Evolutionary conservation across 1,139 yeast genomes (phyloP), one percentile per base, ranked within the genome.

Genomic region (Diutina neorugosa): DNA sequence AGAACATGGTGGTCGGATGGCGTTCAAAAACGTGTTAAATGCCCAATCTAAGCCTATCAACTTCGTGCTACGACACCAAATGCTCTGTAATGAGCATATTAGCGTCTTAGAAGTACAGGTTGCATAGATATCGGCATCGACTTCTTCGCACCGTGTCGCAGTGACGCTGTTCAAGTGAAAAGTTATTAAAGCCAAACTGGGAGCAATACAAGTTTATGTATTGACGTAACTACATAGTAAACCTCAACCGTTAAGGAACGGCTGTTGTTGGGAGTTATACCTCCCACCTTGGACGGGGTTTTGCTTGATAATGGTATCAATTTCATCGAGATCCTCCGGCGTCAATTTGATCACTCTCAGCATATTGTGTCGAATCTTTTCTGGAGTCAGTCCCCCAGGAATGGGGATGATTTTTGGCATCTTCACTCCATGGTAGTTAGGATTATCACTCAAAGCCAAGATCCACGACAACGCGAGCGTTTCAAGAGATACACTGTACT

Each of bases 401-500:
- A 88, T 86, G 47, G 96, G 95, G 50, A 89, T 66, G 52, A 87
- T 74, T 54, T 71, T 73, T 16, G 89, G 79, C 55, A 76, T 78
- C 61, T 61, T 64, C 37, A 31, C 37, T 59, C 70, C 77, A 51
- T 59, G 57, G 54, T 60, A 69, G 51, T 66, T 62, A 49, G 60
- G 56, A 8, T 61, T 57, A 6, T 63, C 67, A 0, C 73, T 66
- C 27, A 70, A 58, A 18, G 70, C 69, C 57, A 73, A 63, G 57
- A 87, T 68, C 93, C 95, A 89, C 5, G 87, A 82, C 44, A 89
- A 69, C 0, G 96, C 85, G 55, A 87, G 69, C 56, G 84, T 82
- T 43, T 90, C 86, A 50, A 83, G 69, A 1, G 86, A 67, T 9
- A 31, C 37, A n/a, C 76, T 69, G 9, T 68, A 63, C 57, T 73